Evolutionary conservation across 2,329 filamentous ascomycete genomes (phyloP), one percentile per base, ranked within the genome.

Genomic region (Stagonosporopsis cucurbitacearum): DNA sequence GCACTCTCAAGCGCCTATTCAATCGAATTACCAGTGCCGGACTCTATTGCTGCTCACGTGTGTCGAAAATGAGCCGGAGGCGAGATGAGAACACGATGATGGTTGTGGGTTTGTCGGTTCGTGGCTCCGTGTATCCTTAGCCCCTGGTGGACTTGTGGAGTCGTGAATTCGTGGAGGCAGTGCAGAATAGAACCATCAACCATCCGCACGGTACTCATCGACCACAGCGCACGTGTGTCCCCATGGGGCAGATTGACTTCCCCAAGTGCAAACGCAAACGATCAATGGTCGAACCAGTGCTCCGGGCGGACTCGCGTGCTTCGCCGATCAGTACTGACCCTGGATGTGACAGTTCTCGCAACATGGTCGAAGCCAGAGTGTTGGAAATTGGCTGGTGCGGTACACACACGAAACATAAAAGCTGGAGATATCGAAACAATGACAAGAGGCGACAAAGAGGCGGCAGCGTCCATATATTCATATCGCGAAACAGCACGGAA

Each of bases 161-260:
- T 40, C 37, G 22, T 25, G 25, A 9, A 37, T 8, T 37, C 41
- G 26, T 22, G 17, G n/a, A 43, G 15, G 30, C 3, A 30, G 20
- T 23, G 28, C 32, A 42, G 36, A 41, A 30, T 30, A 43, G 5
- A 19, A 37, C 35, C 19, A 4, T 51, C 37, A 17, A 48, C 41
- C 46, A 56, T 20, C 42, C 46, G 43, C 43, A 49, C 15, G 33
- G 37, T 32, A 19, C 28, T 46, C 32, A 50, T 48, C 30, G 17
- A 51, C 22, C 19, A 9, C 23, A 47, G 8, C 43, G 53, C 32
- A 36, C 48, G 41, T 52, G 56, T 39, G 30, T 55, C 62, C 58
- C 64, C 64, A 54, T 57, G 62, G 62, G 58, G 58, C 44, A 35
- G n/a, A 32, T 44, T 51, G 53, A 33, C 26, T 50, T 28, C 57